Base-by-base conservation (phyloP, 768 basidiomycete genomes). In the Mycena indigotica region DNA sequence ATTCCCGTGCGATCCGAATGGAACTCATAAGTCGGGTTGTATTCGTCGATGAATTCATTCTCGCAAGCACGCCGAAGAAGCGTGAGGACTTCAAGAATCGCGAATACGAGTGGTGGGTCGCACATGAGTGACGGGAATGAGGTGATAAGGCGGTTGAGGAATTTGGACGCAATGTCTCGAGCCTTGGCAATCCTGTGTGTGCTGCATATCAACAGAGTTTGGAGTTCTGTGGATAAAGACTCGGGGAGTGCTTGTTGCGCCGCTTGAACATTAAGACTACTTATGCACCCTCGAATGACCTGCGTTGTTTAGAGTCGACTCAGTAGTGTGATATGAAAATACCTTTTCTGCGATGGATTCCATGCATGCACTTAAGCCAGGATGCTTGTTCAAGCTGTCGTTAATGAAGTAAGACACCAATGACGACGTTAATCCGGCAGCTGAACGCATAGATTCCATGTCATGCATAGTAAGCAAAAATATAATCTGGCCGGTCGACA, bases 111-210 rank as follows among this genome's bases (percentile, higher is more conserved):
- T 10, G 86, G 80, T 3, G 88, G 84, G 66, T 95, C 89, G 72
- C 96, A 98, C 84, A 97, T 90, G 50, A 99, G 77, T 15, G 95
- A 94, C 2, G 97, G 95, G 73, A 98, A 98, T 1, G 90, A 92
- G 6, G 86, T 88, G 62, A 98, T 87, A 38, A 98, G 77, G 35
- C 86, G 83, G 72, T 93, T 85, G 25, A 98, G 80, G 68, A 91
- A 97, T 71, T 84, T 88, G 39, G 87, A 80, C 1, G 95, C 91
- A 28, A 94, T 79, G 29, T 90, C 88, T 29, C 96, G 81, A 50
- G 89, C 90, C 68, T 90, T 91, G 28, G 83, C 77, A 56, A 92
- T 84, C 26, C 93, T 84, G 72, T 95, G 92, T 3, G 92, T 93
- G 72, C 90, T 89, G 39, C 80, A 78, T 16, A 93, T 76, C 16